Base-by-base conservation (phyloP, 148 eudicot species). In the Pharnaceum exiguum region DNA sequence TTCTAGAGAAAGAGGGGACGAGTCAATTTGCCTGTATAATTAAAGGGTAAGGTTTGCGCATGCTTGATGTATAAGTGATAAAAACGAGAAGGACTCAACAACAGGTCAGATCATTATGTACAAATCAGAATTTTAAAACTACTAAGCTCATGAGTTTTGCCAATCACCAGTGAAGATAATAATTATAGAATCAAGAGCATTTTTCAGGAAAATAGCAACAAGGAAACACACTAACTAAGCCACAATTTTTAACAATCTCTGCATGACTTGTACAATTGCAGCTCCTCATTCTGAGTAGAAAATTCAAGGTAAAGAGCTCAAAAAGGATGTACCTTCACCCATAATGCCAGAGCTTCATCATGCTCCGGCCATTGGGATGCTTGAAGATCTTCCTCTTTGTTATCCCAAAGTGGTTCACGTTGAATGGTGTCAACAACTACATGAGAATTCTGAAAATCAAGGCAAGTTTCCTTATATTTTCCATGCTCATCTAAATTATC, bases 281-380 rank as follows among this genome's bases (percentile, higher is more conserved):
- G 38, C 24, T 23, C 37, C 37, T 25, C 12, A 5, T 40, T 5
- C 40, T 32, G 6, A n/a, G 58, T 39, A 47, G 50, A 56, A 40
- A 13, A 30, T 5, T 62, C 11, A 13, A 10, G 18, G 22, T 10
- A 16, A 54, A 23, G 13, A 12, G 12, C 22, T 17, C 60, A 8
- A 5, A 65, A 21, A 59, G 37, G 61, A 67, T 57, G 16, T 83
- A 93, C 99, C 99, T 88, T 88, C 30, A 93, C 96, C 99, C 99
- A 93, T 60, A 93, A 87, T 57, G 99, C 80, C 57, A 80, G 62
- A 62, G 95, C 67, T 71, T 83, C 89, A 76, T 80, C 90, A 27
- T 54, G 68, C 53, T 81, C 85, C 1, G 84, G 77, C 77, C 87
- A 85, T 58, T 69, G 55, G 31, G 72, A 46, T 65, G 74, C 81